phyloP scores from a whole-genome alignment of 1,284 basidiomycete genomes.

The Sporisorium graminicola region DNA sequence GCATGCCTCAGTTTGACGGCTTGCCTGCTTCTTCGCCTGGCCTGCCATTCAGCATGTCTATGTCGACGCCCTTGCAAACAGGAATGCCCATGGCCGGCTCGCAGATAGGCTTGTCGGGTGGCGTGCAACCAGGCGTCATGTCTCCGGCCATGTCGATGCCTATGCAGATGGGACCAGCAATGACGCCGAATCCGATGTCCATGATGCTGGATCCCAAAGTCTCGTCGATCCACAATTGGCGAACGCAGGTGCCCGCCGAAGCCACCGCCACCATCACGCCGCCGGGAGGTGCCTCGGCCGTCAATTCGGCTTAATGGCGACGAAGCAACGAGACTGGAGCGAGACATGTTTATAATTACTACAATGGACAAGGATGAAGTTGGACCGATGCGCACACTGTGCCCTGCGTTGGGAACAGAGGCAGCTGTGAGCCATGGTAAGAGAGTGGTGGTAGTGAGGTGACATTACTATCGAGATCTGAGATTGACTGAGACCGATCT shows the following conservation, averaged over 20 bases:
- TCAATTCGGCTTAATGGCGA: constrained; percentile 28
- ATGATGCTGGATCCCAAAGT: constrained; percentile 54
- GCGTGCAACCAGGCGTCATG: constrained; percentile 14
- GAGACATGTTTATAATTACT: background rate
- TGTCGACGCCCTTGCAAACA: constrained; percentile 29
- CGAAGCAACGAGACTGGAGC: background rate
- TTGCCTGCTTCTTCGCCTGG: constrained; percentile 30
- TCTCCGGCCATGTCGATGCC: constrained; percentile 36
- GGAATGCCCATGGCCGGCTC: constrained; percentile 28
- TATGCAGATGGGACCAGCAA: constrained; percentile 26
- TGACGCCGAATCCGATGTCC: constrained; percentile 32
- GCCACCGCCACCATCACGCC: constrained; percentile 40
- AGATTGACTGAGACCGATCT: background rate
- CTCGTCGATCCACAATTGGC: constrained; percentile 53
- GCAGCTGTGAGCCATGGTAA: too few relatives aligned
- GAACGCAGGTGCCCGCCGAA: constrained; percentile 50
- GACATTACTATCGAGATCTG: too few relatives aligned
- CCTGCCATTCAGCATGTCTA: constrained; percentile 32
- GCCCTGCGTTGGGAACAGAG: too few relatives aligned
- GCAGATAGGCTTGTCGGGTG: constrained; percentile 24
- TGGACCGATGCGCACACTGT: background rate
- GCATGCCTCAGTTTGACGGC: constrained; percentile 37
- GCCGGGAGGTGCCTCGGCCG: constrained; percentile 27
- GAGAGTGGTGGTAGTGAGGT: too few relatives aligned
- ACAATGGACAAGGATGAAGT: constrained; percentile 1